phyloP scores from a whole-genome alignment of 441 rosid species.

The Breynia disticha region DNA sequence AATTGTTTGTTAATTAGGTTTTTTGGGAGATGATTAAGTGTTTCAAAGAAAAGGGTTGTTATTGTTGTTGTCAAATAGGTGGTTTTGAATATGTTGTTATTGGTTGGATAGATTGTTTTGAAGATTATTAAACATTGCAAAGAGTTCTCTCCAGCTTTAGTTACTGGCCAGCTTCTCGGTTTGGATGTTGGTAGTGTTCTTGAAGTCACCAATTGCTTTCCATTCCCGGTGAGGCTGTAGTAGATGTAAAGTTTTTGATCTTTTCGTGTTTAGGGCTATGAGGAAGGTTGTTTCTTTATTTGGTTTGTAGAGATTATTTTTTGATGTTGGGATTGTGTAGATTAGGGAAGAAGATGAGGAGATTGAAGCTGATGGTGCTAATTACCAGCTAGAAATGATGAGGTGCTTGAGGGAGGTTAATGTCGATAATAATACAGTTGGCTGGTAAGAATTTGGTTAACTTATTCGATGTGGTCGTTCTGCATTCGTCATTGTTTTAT shows the following conservation, averaged over 20 bases:
- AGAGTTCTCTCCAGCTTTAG: conserved; percentile 84
- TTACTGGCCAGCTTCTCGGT: conserved; percentile 94
- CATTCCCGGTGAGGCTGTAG: conserved; percentile 63
- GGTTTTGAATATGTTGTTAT: no score
- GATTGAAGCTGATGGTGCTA: conserved; percentile 94
- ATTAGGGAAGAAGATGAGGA: conserved; percentile 88
- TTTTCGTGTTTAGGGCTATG: not conserved
- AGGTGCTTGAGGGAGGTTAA: conserved; percentile 94
- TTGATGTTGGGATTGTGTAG: conserved; percentile 17
- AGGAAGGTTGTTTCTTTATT: not conserved
- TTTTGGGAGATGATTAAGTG: no score
- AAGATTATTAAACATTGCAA: conserved; percentile 96
- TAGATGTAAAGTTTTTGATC: not conserved
- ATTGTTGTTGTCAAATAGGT: no score
- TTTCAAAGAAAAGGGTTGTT: no score
- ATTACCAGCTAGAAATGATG: conserved; percentile 99
- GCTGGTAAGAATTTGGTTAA: conserved; percentile 44
- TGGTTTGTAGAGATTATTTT: not conserved
- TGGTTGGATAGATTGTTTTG: no score
- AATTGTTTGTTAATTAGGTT: conserved; percentile 38
- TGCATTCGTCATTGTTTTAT: not conserved
- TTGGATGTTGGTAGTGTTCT: conserved; percentile 95
- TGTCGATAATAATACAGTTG: conserved; percentile 95
- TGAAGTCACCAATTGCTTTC: conserved; percentile 95
- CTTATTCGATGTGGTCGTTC: no score